These are phyloP conservation scores for Tuber aestivum DNA, from an alignment of 495 filamentous ascomycete species.

Conservation along the genomic window DNA sequence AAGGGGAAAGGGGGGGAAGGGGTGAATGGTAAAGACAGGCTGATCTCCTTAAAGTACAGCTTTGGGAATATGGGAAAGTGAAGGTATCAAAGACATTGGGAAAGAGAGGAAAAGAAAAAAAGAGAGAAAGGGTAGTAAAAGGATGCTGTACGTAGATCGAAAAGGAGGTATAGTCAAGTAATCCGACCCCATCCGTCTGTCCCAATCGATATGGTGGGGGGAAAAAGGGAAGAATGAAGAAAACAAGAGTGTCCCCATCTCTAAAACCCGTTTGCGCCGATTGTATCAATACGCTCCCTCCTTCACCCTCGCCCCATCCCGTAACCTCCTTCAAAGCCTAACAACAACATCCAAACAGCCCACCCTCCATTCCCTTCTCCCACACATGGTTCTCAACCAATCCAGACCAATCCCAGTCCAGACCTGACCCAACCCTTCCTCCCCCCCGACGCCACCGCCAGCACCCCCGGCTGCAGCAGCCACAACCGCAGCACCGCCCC, in stretches of 20 bases:
- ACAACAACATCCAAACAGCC: constrained; percentile 79
- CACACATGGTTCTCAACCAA: constrained; percentile 71
- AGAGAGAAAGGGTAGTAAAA: not conserved
- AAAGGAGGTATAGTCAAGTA: not conserved
- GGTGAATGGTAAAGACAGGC: not conserved
- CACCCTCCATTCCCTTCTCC: constrained; percentile 71
- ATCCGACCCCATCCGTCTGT: not conserved
- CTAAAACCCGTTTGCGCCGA: constrained; percentile 34
- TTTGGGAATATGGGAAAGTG: not conserved
- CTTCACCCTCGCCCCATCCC: constrained; percentile 2
- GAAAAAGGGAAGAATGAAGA: not conserved
- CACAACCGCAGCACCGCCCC: constrained; percentile 56
- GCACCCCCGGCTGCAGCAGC: constrained; percentile 54
- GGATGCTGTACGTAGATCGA: not conserved
- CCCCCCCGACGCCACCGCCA: constrained; percentile 46
- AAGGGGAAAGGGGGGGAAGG: not conserved
- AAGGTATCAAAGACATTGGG: not conserved
- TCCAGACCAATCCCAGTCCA: constrained; percentile 78
- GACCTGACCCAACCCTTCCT: constrained; percentile 46
- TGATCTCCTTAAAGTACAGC: not conserved
- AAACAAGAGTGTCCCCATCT: constrained; percentile 8
- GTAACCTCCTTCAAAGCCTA: constrained; percentile 50
- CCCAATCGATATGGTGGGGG: not conserved
- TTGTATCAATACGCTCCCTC: constrained; percentile 24
- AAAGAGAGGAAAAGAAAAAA: not conserved